Percentiles rank a stretch among this genome's conserved stretches.
Evolutionary conservation across 257 asterid species (phyloP).

Genomic region (Jacaranda copaia): DNA sequence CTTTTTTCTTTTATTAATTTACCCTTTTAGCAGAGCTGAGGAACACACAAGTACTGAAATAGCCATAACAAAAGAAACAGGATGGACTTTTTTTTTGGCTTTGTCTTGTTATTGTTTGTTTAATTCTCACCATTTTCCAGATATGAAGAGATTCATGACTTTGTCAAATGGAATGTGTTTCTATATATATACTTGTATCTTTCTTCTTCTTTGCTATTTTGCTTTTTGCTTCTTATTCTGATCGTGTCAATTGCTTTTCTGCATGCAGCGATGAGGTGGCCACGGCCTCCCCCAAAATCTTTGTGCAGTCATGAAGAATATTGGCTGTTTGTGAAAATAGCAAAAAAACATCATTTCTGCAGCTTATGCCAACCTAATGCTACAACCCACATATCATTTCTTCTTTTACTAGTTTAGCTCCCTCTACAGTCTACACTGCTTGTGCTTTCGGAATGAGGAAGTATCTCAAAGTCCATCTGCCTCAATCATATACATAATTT

Average conservation of each 20-base stretch:
- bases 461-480: too few species aligned
- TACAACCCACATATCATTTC: not conserved
- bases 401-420: slow-evolving; percentile 16
- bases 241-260: slow-evolving; percentile 8
- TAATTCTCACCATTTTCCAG: not conserved
- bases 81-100: not conserved
- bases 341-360: not conserved
- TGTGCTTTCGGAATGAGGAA: not conserved
- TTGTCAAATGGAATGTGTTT: not conserved
- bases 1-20: too few species aligned
- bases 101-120: not conserved
- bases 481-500: too few species aligned
- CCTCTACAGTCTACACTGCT: not conserved
- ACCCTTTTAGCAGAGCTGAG: too few species aligned
- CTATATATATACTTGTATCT: not conserved
- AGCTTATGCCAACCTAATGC: not conserved
- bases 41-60: too few species aligned
- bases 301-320: slow-evolving; percentile 43
- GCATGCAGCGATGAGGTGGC: slow-evolving; percentile 43
- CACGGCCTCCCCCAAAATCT: slow-evolving; percentile 44
- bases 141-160: not conserved
- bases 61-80: too few species aligned
- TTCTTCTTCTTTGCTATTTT: not conserved
- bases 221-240: not conserved
- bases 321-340: slow-evolving; percentile 32